Conservation (phyloP, 2,329 filamentous ascomycete genomes). For the Cladosporium sp. region DNA sequence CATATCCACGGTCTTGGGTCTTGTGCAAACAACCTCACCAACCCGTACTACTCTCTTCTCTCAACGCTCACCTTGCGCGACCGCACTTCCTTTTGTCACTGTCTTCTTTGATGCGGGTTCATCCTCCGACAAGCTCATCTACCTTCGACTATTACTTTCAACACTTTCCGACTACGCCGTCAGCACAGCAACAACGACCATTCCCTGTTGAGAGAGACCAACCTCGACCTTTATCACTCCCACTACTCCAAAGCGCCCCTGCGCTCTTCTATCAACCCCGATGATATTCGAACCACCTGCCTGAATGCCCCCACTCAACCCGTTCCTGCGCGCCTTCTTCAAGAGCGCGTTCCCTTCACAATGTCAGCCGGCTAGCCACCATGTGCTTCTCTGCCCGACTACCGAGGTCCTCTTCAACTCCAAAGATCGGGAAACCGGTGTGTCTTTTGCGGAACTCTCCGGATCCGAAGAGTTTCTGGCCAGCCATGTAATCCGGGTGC, state of each 20-base stretch:
- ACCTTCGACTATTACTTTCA: background rate
- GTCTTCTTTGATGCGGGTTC: background rate
- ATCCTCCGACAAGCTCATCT: background rate
- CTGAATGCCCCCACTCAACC: conserved; percentile 71
- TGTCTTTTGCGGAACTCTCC: conserved; percentile 73
- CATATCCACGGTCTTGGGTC: background rate
- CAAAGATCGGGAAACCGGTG: conserved; percentile 81
- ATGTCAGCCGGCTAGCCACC: conserved; percentile 86
- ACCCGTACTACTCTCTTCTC: background rate
- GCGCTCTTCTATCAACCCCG: conserved; percentile 1
- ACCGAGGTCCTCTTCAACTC: conserved; percentile 87
- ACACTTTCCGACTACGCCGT: too few relatives aligned
- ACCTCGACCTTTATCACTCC: background rate
- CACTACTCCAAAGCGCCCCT: background rate
- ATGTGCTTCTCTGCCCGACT: conserved; percentile 88
- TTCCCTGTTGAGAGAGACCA: background rate
- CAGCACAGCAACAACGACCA: too few relatives aligned
- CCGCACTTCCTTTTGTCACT: background rate
- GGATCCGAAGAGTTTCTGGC: conserved; percentile 90
- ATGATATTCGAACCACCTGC: conserved; percentile 17
- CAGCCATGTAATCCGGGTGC: conserved; percentile 91
- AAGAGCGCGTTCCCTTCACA: conserved; percentile 88
- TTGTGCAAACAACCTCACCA: background rate
- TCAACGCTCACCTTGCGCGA: background rate
- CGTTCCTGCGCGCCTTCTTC: conserved; percentile 98